A percentile compares a stretch with the other conserved stretches of the same genome.
phyloP scores from a whole-genome alignment of 208 protist species.

The Trypanosoma lewisi region DNA sequence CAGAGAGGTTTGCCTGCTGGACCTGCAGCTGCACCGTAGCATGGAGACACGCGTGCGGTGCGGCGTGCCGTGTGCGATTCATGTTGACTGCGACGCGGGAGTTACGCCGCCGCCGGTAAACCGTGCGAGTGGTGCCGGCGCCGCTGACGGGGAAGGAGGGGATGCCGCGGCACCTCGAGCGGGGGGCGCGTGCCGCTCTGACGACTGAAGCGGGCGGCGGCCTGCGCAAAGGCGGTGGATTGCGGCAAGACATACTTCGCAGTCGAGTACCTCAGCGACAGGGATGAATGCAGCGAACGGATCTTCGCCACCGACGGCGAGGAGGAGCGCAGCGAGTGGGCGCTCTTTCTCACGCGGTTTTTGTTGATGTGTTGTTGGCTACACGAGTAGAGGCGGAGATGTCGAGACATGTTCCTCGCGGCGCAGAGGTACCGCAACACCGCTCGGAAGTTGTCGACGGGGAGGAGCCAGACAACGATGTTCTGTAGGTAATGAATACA shows the following conservation, averaged over 20 bases:
- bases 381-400: constrained; percentile 53
- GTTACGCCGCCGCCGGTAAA: no score
- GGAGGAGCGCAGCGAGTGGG: constrained; percentile 55
- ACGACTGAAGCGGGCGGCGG: constrained; percentile 61
- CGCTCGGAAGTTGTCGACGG: constrained; percentile 54
- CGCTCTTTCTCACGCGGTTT: constrained; percentile 63
- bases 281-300: constrained; percentile 28
- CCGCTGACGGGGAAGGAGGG: constrained; percentile 52
- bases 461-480: constrained; percentile 52
- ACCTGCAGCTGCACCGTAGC: constrained; percentile 34
- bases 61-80: not conserved
- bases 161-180: constrained; percentile 37
- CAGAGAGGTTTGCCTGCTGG: constrained; percentile 31
- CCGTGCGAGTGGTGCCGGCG: no score
- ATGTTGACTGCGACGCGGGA: not conserved
- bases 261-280: constrained; percentile 48
- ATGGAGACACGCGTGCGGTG: constrained; percentile 11
- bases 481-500: no score
- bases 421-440: constrained; percentile 36
- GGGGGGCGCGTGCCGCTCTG: no score
- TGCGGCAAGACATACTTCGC: constrained; percentile 44
- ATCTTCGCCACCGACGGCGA: constrained; percentile 36
- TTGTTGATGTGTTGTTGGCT: constrained; percentile 55
- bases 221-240: constrained; percentile 44
- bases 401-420: constrained; percentile 35